A percentile compares a stretch with the other conserved stretches of the same genome.
These are phyloP conservation scores for Turnera subulata DNA, from an alignment of 345 rosid genomes.

Conservation along the genomic window DNA sequence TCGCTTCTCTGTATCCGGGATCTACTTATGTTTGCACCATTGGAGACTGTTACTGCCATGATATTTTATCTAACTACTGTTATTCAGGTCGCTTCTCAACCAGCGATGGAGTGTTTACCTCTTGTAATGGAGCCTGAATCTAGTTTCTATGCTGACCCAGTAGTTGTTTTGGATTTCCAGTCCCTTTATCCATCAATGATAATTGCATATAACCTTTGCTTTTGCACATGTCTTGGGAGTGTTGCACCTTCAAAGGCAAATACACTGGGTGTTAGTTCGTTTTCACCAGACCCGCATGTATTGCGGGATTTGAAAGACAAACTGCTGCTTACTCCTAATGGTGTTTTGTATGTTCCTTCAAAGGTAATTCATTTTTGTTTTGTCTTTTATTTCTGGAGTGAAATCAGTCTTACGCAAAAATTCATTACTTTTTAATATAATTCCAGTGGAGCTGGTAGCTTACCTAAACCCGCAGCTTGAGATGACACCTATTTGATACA, in stretches of 20 bases:
- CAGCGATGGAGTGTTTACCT: slow-evolving; percentile 98
- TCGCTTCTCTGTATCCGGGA: neutral
- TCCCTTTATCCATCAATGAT: slow-evolving; percentile 98
- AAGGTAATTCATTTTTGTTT: slow-evolving; percentile 51
- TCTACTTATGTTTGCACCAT: neutral
- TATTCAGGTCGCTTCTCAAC: slow-evolving; percentile 92
- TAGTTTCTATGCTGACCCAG: slow-evolving; percentile 88
- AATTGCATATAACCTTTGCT: slow-evolving; percentile 95
- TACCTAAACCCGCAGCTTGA: too few relatives aligned
- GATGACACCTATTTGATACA: too few relatives aligned
- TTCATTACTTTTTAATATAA: neutral
- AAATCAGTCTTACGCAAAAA: neutral
- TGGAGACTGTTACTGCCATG: slow-evolving; percentile 7
- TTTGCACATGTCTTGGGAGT: slow-evolving; percentile 88
- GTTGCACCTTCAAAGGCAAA: slow-evolving; percentile 57
- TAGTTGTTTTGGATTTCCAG: slow-evolving; percentile 93
- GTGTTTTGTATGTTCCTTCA: slow-evolving; percentile 71
- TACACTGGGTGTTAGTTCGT: slow-evolving; percentile 74
- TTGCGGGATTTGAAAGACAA: slow-evolving; percentile 53
- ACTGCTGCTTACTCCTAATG: slow-evolving; percentile 69
- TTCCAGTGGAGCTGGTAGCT: slow-evolving; percentile 3
- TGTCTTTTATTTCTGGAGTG: neutral
- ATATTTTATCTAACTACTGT: slow-evolving; percentile 10
- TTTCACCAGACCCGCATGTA: slow-evolving; percentile 53
- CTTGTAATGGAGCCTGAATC: slow-evolving; percentile 99